A percentile compares a stretch with the other conserved stretches of the same genome.
These are phyloP conservation scores for Kluyveromyces siamensis DNA, from an alignment of 805 yeast genomes.

Conservation along the genomic window DNA sequence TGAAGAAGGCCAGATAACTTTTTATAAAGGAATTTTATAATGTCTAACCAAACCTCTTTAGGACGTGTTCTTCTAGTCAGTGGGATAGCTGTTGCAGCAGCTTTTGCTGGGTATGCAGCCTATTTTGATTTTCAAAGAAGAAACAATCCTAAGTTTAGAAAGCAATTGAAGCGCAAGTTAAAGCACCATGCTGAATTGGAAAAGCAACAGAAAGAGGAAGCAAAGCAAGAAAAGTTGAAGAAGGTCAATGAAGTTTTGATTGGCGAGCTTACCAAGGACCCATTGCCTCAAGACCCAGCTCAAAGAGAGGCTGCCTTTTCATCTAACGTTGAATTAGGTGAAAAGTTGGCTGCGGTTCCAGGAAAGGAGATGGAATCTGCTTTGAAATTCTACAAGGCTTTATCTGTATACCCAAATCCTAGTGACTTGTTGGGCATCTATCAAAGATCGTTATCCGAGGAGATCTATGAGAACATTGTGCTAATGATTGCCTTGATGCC, in stretches of 20 bases:
- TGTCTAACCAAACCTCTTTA: slow-evolving; percentile 17
- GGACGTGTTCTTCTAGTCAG: slow-evolving; percentile 27
- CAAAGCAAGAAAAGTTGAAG: slow-evolving; percentile 51
- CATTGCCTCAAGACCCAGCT: slow-evolving; percentile 60
- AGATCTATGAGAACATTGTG: slow-evolving; percentile 72
- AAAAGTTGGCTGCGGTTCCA: slow-evolving; percentile 58
- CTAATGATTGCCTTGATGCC: slow-evolving; percentile 88
- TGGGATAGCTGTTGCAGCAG: slow-evolving; percentile 40
- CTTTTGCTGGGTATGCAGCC: slow-evolving; percentile 62
- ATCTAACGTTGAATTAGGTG: slow-evolving; percentile 78
- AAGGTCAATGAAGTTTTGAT: slow-evolving; percentile 53
- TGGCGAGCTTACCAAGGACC: slow-evolving; percentile 58
- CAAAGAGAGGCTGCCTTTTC: slow-evolving; percentile 76
- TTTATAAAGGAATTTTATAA: slow-evolving; percentile 1
- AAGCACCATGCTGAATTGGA: slow-evolving; percentile 52
- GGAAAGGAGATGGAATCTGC: slow-evolving; percentile 78
- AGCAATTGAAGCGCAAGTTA: slow-evolving; percentile 53
- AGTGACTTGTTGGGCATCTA: slow-evolving; percentile 82
- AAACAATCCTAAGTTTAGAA: slow-evolving; percentile 73
- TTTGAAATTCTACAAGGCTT: slow-evolving; percentile 83
- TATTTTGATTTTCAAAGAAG: slow-evolving; percentile 94
- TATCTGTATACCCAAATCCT: slow-evolving; percentile 90
- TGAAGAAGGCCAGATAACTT: not conserved
- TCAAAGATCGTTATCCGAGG: slow-evolving; percentile 80
- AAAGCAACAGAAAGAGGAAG: slow-evolving; percentile 44